These are phyloP conservation scores for Claviceps sp. DNA, from an alignment of 2,329 filamentous ascomycete species.

Conservation along the genomic window DNA sequence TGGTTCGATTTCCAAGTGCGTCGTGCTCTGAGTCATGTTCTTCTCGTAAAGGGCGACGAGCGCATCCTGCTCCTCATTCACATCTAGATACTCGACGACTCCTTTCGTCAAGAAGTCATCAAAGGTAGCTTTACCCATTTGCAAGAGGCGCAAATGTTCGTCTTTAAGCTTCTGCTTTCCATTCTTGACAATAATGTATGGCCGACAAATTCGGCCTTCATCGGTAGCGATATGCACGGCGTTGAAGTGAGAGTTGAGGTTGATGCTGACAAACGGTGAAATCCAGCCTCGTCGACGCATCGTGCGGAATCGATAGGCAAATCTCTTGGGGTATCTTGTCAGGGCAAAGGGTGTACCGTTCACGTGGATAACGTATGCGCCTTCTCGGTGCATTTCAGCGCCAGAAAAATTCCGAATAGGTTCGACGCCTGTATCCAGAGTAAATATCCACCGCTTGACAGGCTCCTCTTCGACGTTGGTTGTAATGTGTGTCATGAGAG, in stretches of 20 bases:
- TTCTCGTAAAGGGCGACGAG: slow-evolving; percentile 84
- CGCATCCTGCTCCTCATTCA: slow-evolving; percentile 96
- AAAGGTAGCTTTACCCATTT: slow-evolving; percentile 74
- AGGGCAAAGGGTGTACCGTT: slow-evolving; percentile 90
- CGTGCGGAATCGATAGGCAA: slow-evolving; percentile 71
- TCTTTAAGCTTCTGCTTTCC: slow-evolving; percentile 67
- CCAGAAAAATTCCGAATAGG: slow-evolving; percentile 59
- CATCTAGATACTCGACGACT: slow-evolving; percentile 90
- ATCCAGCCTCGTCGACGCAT: slow-evolving; percentile 83
- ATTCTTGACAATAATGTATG: slow-evolving; percentile 89
- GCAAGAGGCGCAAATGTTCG: slow-evolving; percentile 67
- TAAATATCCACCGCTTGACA: slow-evolving; percentile 74
- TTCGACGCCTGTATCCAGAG: slow-evolving; percentile 72
- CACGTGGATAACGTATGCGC: slow-evolving; percentile 81
- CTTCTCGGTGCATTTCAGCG: slow-evolving; percentile 71
- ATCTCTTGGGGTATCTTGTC: slow-evolving; percentile 74
- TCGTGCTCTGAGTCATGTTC: slow-evolving; percentile 70
- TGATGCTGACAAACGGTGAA: slow-evolving; percentile 92
- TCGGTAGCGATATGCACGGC: slow-evolving; percentile 94
- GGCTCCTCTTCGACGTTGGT: slow-evolving; percentile 91
- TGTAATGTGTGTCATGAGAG: slow-evolving; percentile 97
- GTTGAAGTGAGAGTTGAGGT: slow-evolving; percentile 84
- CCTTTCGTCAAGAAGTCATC: slow-evolving; percentile 87
- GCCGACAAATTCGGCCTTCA: slow-evolving; percentile 90
- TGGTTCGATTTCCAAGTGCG: slow-evolving; percentile 93